A percentile compares a stretch with the other conserved stretches of the same genome.
Conservation (phyloP, 1,284 basidiomycete genomes). For the Exobasidium rhododendri region DNA sequence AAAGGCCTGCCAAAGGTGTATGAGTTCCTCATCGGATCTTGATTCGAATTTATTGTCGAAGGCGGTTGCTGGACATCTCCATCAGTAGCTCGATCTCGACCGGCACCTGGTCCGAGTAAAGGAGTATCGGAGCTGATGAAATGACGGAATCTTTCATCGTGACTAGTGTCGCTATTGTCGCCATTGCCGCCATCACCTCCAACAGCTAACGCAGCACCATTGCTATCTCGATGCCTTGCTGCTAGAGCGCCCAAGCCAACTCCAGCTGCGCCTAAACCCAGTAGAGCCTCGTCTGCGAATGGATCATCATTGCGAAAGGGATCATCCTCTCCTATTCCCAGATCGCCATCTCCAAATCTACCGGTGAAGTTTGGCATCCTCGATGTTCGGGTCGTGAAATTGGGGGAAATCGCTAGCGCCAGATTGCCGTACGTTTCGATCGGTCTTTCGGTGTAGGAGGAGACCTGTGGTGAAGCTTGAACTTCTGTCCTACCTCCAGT, state of each 20-base stretch:
- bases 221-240: slow-evolving; percentile 35
- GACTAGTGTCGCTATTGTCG: slow-evolving; percentile 12
- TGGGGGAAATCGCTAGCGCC: slow-evolving; percentile 11
- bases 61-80: background rate
- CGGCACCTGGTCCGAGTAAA: slow-evolving; percentile 29
- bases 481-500: slow-evolving; percentile 29
- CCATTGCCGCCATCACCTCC: background rate
- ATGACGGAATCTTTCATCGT: slow-evolving; percentile 27
- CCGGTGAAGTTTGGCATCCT: slow-evolving; percentile 14
- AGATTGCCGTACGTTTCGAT: slow-evolving; percentile 12
- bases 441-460: slow-evolving; percentile 14
- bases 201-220: slow-evolving; percentile 24
- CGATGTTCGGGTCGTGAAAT: too few relatives aligned
- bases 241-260: slow-evolving; percentile 33
- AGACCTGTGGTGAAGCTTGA: slow-evolving; percentile 21
- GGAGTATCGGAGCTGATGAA: slow-evolving; percentile 36
- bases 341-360: slow-evolving; percentile 21
- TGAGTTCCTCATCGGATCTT: background rate
- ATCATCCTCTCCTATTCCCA: slow-evolving; percentile 9
- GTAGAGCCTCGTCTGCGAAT: slow-evolving; percentile 21
- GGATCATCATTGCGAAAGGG: slow-evolving; percentile 3
- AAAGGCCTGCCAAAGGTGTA: background rate
- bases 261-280: slow-evolving; percentile 24
- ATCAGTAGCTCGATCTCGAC: background rate
- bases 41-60: background rate